Percentiles rank a stretch among this genome's conserved stretches.
These are phyloP conservation scores for Beauveria australis DNA, from an alignment of 2,329 filamentous ascomycete genomes.

Conservation along the genomic window DNA sequence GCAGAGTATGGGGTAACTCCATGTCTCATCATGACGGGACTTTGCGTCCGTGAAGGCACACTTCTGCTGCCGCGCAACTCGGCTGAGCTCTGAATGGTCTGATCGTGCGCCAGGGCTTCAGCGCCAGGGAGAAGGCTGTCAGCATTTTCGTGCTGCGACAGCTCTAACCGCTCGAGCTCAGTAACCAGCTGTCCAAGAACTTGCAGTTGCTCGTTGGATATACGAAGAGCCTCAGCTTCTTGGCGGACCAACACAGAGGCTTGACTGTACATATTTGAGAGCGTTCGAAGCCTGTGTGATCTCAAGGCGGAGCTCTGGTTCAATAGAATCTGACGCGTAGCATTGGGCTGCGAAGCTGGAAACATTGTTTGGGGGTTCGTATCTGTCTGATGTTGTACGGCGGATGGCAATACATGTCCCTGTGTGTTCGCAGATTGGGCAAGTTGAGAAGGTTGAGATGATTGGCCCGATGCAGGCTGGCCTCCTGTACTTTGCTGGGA, in stretches of 20 bases:
- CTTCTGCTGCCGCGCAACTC: not conserved
- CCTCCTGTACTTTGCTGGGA: not conserved
- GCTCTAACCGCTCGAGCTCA: conserved; percentile 7
- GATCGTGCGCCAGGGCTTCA: not conserved
- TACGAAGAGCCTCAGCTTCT: conserved; percentile 3
- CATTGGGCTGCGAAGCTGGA: not conserved
- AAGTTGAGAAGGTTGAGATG: not conserved
- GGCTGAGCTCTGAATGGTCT: not conserved
- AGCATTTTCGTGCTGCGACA: not conserved
- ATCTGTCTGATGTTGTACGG: not conserved
- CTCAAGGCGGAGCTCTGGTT: not conserved
- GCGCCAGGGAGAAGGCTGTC: not conserved
- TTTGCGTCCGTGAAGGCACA: conserved; percentile 14
- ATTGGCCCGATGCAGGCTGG: not conserved
- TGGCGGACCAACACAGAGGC: conserved; percentile 4
- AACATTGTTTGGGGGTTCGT: not conserved
- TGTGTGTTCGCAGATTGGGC: not conserved
- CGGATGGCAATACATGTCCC: not conserved
- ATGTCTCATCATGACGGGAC: conserved; percentile 40
- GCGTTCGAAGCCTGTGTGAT: not conserved
- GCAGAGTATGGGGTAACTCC: conserved; percentile 35
- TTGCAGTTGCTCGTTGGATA: conserved; percentile 8
- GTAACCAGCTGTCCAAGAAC: conserved; percentile 5
- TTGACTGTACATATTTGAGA: not conserved
- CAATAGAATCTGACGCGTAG: not conserved